phyloP scores from a whole-genome alignment of 2,329 filamentous ascomycete genomes.

The Shiraia bambusicola region DNA sequence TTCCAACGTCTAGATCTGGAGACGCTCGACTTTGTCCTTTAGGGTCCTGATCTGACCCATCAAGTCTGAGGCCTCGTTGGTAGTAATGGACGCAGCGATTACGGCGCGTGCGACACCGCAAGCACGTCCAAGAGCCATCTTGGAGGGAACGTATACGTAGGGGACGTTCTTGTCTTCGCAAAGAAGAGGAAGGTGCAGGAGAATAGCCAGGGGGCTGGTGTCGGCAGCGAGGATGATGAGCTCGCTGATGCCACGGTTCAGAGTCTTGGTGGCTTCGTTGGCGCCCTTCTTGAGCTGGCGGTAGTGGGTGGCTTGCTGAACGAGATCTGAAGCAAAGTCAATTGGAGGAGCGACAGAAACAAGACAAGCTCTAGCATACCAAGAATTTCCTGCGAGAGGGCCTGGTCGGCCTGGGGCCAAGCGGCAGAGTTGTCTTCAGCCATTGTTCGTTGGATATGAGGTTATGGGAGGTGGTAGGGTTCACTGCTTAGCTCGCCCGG shows the following conservation, averaged over 20 bases:
- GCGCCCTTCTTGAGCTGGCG: conserved; percentile 43
- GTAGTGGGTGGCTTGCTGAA: conserved; percentile 35
- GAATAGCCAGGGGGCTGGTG: conserved; percentile 79
- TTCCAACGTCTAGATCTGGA: conserved; percentile 73
- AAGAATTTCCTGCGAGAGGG: conserved; percentile 50
- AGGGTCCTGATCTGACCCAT: conserved; percentile 82
- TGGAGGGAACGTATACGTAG: conserved; percentile 65
- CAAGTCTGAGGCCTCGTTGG: conserved; percentile 64
- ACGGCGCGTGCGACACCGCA: conserved; percentile 87
- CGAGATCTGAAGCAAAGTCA: conserved; percentile 32
- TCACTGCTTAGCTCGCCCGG: conserved; percentile 42
- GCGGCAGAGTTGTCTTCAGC: conserved; percentile 37
- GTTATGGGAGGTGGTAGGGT: conserved; percentile 18
- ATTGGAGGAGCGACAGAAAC: too few species aligned
- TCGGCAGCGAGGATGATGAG: conserved; percentile 81
- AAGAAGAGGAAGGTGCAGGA: conserved; percentile 69
- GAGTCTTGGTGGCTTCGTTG: conserved; percentile 76
- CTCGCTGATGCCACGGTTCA: conserved; percentile 89
- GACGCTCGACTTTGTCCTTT: conserved; percentile 93
- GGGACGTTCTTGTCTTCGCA: conserved; percentile 81
- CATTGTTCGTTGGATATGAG: conserved; percentile 16
- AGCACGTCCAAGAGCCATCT: conserved; percentile 70
- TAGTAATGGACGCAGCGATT: conserved; percentile 85
- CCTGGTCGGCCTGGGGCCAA: conserved; percentile 49
- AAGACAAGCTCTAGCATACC: neutral